These are phyloP conservation scores for Didymella segeticola DNA, from an alignment of 2,329 filamentous ascomycete species.

Conservation along the genomic window DNA sequence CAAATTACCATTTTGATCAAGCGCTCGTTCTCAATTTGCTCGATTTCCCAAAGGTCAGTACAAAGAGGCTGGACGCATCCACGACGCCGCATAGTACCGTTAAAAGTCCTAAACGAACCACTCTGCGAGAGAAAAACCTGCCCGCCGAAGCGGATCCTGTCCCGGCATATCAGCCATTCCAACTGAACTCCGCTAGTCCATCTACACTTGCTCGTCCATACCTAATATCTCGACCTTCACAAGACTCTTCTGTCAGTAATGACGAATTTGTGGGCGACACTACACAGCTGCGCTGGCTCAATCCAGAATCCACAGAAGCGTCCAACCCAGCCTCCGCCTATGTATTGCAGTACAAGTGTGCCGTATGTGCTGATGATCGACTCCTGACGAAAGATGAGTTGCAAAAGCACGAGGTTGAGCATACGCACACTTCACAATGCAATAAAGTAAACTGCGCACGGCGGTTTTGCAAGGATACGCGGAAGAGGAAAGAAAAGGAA, in stretches of 20 bases:
- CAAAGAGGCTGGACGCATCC: neutral
- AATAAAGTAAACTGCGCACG: slow-evolving; percentile 24
- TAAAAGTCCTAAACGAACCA: neutral
- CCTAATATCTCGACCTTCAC: neutral
- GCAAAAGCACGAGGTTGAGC: slow-evolving; percentile 34
- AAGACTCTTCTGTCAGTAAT: neutral
- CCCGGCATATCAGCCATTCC: slow-evolving; percentile 18
- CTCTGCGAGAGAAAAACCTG: neutral
- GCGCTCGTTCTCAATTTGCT: slow-evolving; percentile 36
- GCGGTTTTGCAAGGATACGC: slow-evolving; percentile 33
- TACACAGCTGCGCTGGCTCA: slow-evolving; percentile 35
- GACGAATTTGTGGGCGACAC: slow-evolving; percentile 34
- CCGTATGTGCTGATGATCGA: slow-evolving; percentile 28
- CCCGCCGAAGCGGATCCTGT: neutral
- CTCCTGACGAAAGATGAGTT: slow-evolving; percentile 36
- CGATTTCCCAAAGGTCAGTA: slow-evolving; percentile 4
- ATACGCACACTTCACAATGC: slow-evolving; percentile 32
- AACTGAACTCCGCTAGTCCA: slow-evolving; percentile 22
- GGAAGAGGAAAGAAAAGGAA: neutral
- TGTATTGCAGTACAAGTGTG: slow-evolving; percentile 30
- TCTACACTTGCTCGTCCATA: neutral
- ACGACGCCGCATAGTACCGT: neutral
- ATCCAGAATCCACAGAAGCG: slow-evolving; percentile 18
- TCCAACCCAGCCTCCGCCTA: slow-evolving; percentile 6
- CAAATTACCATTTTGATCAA: slow-evolving; percentile 36